Conservation (phyloP, 495 filamentous ascomycete genomes). For the Rhypophila decipiens region DNA sequence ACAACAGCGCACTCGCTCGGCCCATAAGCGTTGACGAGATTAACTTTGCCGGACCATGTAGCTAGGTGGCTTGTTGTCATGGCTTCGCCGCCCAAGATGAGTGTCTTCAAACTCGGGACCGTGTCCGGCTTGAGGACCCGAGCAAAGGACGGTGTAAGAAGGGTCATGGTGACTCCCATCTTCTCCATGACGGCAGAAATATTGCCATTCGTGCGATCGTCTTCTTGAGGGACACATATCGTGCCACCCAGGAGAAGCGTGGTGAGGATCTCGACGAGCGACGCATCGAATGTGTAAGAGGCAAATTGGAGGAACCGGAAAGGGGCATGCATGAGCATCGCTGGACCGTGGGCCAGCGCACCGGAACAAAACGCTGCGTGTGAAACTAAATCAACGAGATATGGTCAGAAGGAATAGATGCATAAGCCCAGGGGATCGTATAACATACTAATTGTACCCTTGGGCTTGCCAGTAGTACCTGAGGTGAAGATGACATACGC, state of each 20-base stretch:
- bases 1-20: conserved; percentile 49
- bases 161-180: conserved; percentile 15
- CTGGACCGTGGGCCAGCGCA: conserved; percentile 19
- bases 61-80: conserved; percentile 12
- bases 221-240: conserved; percentile 28
- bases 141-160: conserved; percentile 20
- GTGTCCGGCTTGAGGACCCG: conserved; percentile 10
- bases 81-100: conserved; percentile 23
- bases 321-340: conserved; percentile 24
- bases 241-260: conserved; percentile 39
- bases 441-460: conserved; percentile 32
- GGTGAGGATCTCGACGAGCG: conserved; percentile 48
- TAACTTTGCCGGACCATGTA: conserved; percentile 21
- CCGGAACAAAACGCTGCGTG: conserved; percentile 25
- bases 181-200: conserved; percentile 21
- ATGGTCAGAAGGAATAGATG: not conserved
- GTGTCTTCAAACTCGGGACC: conserved; percentile 16
- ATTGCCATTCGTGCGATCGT: conserved; percentile 22
- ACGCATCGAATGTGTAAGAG: conserved; percentile 55
- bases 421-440: no score
- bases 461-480: conserved; percentile 54
- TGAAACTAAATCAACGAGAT: conserved; percentile 15
- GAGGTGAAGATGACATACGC: conserved; percentile 54
- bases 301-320: conserved; percentile 53
- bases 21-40: conserved; percentile 50